These are phyloP conservation scores for Aegilops longissima DNA, from an alignment of 176 grass and related monocot genomes.

Conservation along the genomic window DNA sequence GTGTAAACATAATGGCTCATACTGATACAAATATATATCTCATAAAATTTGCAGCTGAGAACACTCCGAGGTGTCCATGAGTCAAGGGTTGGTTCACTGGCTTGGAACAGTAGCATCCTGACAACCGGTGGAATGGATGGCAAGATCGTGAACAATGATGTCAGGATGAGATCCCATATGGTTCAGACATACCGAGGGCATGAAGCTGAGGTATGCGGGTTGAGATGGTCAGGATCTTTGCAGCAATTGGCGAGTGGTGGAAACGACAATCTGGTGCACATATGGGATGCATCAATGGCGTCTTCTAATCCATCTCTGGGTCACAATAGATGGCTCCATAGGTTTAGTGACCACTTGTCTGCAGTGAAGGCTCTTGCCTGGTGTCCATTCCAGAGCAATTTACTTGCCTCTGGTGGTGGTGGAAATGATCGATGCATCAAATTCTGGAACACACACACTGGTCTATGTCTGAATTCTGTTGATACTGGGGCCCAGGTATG, in stretches of 20 bases:
- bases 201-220: conserved; percentile 47
- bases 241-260: conserved; percentile 60
- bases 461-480: conserved; percentile 45
- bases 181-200: conserved; percentile 48
- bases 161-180: conserved; percentile 41
- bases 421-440: conserved; percentile 47
- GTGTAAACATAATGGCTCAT: neutral
- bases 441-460: conserved; percentile 64
- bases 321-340: conserved; percentile 41
- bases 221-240: conserved; percentile 58
- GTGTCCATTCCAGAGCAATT: conserved; percentile 68
- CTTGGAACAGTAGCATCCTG: conserved; percentile 66
- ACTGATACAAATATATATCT: conserved; percentile 8
- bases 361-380: conserved; percentile 74
- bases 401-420: conserved; percentile 67
- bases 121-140: conserved; percentile 61
- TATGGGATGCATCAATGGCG: conserved; percentile 57
- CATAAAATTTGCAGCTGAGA: conserved; percentile 51
- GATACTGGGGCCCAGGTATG: conserved; percentile 68
- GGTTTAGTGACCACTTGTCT: conserved; percentile 39
- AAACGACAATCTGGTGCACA: conserved; percentile 55
- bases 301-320: conserved; percentile 24
- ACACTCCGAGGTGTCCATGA: conserved; percentile 57
- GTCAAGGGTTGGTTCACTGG: conserved; percentile 53
- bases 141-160: conserved; percentile 59